Conservation (phyloP, 2,329 filamentous ascomycete genomes). For the Xylaria sp. region DNA sequence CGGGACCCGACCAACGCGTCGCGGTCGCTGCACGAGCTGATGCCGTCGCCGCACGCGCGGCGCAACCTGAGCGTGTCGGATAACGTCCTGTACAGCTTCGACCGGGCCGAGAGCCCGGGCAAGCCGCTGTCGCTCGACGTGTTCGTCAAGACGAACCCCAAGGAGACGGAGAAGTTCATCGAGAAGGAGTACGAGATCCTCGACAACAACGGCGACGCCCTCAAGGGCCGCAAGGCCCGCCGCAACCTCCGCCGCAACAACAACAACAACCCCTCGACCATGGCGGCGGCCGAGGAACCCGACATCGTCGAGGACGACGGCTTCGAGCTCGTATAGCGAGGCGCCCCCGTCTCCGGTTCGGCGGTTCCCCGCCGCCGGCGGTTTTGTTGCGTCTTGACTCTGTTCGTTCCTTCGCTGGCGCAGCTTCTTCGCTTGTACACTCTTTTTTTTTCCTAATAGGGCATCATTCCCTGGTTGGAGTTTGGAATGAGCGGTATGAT, state of each 20-base stretch:
- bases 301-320: slow-evolving; percentile 44
- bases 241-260: slow-evolving; percentile 42
- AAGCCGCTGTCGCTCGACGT: slow-evolving; percentile 44
- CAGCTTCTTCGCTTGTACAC: slow-evolving; percentile 9
- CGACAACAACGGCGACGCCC: slow-evolving; percentile 47
- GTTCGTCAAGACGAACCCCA: slow-evolving; percentile 41
- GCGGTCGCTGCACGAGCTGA: slow-evolving; percentile 41
- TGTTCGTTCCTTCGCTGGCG: slow-evolving; percentile 9
- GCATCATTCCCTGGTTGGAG: slow-evolving; percentile 1
- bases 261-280: too few relatives aligned
- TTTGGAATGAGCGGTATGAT: not conserved
- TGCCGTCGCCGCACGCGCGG: slow-evolving; percentile 29
- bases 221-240: slow-evolving; percentile 49
- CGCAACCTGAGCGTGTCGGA: slow-evolving; percentile 36
- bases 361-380: too few relatives aligned
- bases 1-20: slow-evolving; percentile 39
- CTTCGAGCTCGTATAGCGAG: slow-evolving; percentile 44
- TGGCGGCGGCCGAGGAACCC: slow-evolving; percentile 26
- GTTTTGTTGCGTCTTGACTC: slow-evolving; percentile 6
- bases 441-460: slow-evolving; percentile 7
- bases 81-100: slow-evolving; percentile 49
- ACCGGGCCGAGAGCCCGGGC: slow-evolving; percentile 43
- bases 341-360: slow-evolving; percentile 3
- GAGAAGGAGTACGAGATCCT: slow-evolving; percentile 53
- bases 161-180: slow-evolving; percentile 49